Evolutionary conservation across 2,329 filamentous ascomycete species (phyloP).

Genomic region (Fusarium sp.): DNA sequence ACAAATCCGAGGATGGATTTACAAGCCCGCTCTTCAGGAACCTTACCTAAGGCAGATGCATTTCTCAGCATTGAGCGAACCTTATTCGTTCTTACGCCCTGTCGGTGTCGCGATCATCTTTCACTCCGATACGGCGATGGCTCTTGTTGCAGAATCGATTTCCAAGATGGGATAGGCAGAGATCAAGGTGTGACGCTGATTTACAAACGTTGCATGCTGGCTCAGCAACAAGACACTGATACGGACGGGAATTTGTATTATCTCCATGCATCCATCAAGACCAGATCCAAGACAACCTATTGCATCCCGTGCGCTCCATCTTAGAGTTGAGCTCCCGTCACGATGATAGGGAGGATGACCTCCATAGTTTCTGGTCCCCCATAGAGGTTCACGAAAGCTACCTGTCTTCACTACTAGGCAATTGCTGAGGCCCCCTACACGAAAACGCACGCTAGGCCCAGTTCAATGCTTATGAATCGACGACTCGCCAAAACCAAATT

Average conservation of each 20-base stretch:
- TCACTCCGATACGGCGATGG: conserved; percentile 32
- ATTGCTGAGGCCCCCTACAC: conserved; percentile 23
- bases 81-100: conserved; percentile 31
- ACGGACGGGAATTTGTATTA: background rate
- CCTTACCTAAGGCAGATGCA: conserved; percentile 26
- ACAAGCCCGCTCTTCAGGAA: conserved; percentile 25
- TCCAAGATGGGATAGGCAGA: conserved; percentile 16
- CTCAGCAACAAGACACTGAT: conserved; percentile 4
- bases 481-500: conserved; percentile 5
- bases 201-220: conserved; percentile 1
- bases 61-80: conserved; percentile 40
- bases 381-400: background rate
- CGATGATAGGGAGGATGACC: conserved; percentile 39
- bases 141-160: conserved; percentile 27
- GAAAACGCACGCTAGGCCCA: conserved; percentile 1
- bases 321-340: conserved; percentile 28
- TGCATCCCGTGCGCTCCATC: conserved; percentile 32
- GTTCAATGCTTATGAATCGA: conserved; percentile 4
- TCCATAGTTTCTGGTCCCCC: background rate
- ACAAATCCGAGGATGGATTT: conserved; percentile 37
- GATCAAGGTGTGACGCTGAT: conserved; percentile 29
- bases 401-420: background rate
- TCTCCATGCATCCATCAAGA: conserved; percentile 24
- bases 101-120: conserved; percentile 26
- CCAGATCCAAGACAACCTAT: conserved; percentile 29